These are phyloP conservation scores for Dryas octopetala DNA, from an alignment of 306 rosid genomes.

Conservation along the genomic window DNA sequence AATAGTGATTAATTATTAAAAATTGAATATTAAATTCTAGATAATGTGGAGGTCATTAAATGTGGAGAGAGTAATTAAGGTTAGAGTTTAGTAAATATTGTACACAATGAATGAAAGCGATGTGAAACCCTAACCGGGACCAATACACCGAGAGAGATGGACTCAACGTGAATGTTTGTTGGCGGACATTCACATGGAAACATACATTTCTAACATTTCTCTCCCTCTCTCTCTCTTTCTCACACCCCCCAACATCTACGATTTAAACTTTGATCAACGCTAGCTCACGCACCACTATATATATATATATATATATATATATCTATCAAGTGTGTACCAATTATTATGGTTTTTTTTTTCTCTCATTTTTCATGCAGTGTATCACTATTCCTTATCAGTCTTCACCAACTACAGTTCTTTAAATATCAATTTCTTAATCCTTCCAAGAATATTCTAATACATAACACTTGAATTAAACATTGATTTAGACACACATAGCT, in stretches of 20 bases:
- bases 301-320: background rate
- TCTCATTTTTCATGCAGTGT: background rate
- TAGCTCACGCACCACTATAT: too few species aligned
- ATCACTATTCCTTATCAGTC: background rate
- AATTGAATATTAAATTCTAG: slow-evolving; percentile 8
- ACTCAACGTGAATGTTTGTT: slow-evolving; percentile 76
- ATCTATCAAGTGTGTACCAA: slow-evolving; percentile 10
- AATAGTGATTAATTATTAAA: slow-evolving; percentile 14
- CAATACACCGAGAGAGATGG: slow-evolving; percentile 47
- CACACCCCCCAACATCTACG: slow-evolving; percentile 22
- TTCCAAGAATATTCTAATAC: background rate
- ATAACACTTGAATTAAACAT: background rate
- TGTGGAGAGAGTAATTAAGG: slow-evolving; percentile 18
- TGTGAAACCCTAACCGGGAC: slow-evolving; percentile 51
- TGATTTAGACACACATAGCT: background rate
- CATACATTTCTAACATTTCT: slow-evolving; percentile 27
- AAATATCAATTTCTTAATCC: background rate
- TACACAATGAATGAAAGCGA: background rate
- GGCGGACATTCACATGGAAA: slow-evolving; percentile 60
- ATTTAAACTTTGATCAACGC: slow-evolving; percentile 27
- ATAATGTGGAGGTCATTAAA: slow-evolving; percentile 30
- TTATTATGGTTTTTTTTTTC: slow-evolving; percentile 8
- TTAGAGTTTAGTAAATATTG: slow-evolving; percentile 3
- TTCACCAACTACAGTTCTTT: slow-evolving; percentile 10
- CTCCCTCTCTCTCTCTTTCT: slow-evolving; percentile 19